Conservation (phyloP, 352 stramenopile genomes). For the Pythium chondricola region DNA sequence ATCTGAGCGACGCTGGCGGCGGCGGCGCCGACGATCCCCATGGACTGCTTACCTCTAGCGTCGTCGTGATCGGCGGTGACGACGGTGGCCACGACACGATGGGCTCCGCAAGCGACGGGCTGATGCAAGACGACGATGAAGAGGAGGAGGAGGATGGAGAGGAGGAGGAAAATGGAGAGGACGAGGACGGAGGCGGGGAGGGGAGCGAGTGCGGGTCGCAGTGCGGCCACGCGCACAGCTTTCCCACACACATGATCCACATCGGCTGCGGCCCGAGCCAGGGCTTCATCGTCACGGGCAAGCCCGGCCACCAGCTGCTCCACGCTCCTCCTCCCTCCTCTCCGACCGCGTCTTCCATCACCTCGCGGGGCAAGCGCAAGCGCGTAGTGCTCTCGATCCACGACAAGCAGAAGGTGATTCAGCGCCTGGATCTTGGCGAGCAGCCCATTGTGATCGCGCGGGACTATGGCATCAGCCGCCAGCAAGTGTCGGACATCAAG, state of each 20-base stretch:
- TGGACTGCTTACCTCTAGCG: conserved; percentile 16
- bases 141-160: conserved; percentile 14
- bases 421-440: conserved; percentile 61
- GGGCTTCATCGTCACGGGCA: neutral
- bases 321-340: neutral
- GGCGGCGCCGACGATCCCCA: conserved; percentile 11
- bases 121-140: conserved; percentile 6
- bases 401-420: conserved; percentile 79
- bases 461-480: conserved; percentile 62
- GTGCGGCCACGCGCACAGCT: conserved; percentile 12
- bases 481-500: conserved; percentile 85
- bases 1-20: conserved; percentile 16
- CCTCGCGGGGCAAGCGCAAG: conserved; percentile 47
- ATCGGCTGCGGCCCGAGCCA: neutral
- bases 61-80: conserved; percentile 22
- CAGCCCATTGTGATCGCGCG: conserved; percentile 54
- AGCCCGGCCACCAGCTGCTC: too few species aligned
- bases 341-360: conserved; percentile 11
- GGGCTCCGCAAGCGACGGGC: neutral
- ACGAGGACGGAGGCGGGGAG: neutral
- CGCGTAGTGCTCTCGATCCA: conserved; percentile 78
- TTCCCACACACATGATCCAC: conserved; percentile 14
- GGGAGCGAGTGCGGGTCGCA: conserved; percentile 3
- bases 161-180: conserved; percentile 10
- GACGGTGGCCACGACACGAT: neutral